phyloP scores from a whole-genome alignment of 768 basidiomycete species.

The Coprinellus aureogranulatus region DNA sequence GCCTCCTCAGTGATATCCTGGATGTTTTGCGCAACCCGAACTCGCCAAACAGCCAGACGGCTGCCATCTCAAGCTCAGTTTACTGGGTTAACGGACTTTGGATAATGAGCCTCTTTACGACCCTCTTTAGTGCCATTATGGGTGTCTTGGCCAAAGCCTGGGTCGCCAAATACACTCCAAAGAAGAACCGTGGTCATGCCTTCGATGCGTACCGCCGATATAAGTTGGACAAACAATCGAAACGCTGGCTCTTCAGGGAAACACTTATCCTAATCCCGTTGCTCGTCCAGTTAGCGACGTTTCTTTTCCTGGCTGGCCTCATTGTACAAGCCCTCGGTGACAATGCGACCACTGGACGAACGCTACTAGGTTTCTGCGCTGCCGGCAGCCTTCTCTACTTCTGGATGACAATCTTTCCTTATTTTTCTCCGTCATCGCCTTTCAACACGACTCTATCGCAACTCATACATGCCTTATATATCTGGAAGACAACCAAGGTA shows the following conservation, averaged over 20 bases:
- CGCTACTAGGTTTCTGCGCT: not conserved
- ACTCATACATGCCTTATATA: not conserved
- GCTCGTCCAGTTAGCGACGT: not conserved
- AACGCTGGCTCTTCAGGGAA: not conserved
- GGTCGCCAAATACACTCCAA: conserved; percentile 16
- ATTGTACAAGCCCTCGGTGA: not conserved
- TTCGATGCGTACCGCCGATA: conserved; percentile 6
- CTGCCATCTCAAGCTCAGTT: not conserved
- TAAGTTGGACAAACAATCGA: not conserved
- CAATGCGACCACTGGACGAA: not conserved
- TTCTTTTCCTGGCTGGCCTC: not conserved
- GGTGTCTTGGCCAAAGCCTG: conserved; percentile 23
- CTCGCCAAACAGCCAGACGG: too few relatives aligned
- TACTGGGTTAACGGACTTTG: conserved; percentile 14
- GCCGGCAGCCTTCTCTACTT: not conserved
- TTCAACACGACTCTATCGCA: not conserved
- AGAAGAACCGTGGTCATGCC: conserved; percentile 11
- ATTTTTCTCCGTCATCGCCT: not conserved
- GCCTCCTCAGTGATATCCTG: conserved; percentile 10
- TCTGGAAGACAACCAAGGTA: too few relatives aligned
- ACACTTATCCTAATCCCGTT: not conserved
- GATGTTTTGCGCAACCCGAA: not conserved
- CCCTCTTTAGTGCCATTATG: conserved; percentile 23
- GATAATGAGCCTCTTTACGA: conserved; percentile 24
- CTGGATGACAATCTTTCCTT: not conserved